phyloP scores from a whole-genome alignment of 108 stramenopile genomes.

The Skeletonema tropicum region DNA sequence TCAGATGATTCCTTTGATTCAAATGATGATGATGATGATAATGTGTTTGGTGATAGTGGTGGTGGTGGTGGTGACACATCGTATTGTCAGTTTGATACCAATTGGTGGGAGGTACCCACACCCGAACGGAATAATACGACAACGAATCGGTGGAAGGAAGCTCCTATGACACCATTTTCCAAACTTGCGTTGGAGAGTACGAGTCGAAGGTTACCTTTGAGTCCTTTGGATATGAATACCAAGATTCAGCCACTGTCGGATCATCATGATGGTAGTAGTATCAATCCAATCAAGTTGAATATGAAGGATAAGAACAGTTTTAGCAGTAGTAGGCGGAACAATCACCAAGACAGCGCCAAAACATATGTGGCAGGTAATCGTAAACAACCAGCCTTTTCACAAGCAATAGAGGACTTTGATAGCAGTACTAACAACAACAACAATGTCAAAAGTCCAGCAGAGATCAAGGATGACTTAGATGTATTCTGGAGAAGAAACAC shows the following conservation, averaged over 20 bases:
- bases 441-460: neutral
- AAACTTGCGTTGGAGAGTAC: neutral
- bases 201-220: neutral
- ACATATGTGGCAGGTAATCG: no score
- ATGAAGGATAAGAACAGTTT: no score
- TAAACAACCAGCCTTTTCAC: neutral
- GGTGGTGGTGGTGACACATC: neutral
- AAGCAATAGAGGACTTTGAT: neutral
- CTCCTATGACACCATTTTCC: neutral
- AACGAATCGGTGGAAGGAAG: neutral
- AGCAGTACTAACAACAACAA: neutral
- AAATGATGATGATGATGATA: neutral
- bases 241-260: neutral
- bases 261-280: no score
- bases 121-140: neutral
- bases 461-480: neutral
- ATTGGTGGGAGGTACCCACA: neutral
- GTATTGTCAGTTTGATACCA: neutral
- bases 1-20: neutral
- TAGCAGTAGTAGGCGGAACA: no score
- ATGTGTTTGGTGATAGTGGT: no score
- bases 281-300: neutral
- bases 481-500: neutral
- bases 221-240: neutral
- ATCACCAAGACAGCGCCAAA: neutral